phyloP scores from a whole-genome alignment of 352 stramenopile genomes.

The Globisporangium carolinianum region DNA sequence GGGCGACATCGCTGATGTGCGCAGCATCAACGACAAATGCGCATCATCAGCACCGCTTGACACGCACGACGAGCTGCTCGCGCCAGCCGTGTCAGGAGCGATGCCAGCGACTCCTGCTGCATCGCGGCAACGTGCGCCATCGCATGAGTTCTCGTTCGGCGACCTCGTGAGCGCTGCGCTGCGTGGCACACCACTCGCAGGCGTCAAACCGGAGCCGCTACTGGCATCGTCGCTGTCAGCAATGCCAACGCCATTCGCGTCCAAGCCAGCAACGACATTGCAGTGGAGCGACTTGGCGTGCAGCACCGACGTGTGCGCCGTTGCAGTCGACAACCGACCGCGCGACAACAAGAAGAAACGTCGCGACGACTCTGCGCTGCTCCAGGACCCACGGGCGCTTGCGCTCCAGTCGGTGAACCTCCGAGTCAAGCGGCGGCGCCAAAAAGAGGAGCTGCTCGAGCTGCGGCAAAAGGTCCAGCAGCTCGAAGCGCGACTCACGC shows the following conservation, averaged over 20 bases:
- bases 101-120: too few species aligned
- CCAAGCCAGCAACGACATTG: too few species aligned
- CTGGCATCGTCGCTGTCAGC: not conserved
- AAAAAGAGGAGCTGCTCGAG: slow-evolving; percentile 11
- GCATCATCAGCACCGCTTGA: not conserved
- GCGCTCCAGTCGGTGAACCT: slow-evolving; percentile 9
- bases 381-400: slow-evolving; percentile 5
- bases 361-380: not conserved
- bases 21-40: not conserved
- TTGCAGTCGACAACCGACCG: slow-evolving; percentile 4
- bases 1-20: not conserved
- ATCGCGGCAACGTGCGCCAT: not conserved
- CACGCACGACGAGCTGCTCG: not conserved
- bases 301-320: not conserved
- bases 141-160: not conserved
- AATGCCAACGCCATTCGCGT: too few species aligned
- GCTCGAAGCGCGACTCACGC: slow-evolving; percentile 7
- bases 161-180: not conserved
- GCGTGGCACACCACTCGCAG: not conserved
- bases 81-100: not conserved
- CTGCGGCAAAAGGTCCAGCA: slow-evolving; percentile 13
- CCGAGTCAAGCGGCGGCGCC: slow-evolving; percentile 8
- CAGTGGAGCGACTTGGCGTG: too few species aligned
- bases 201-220: not conserved
- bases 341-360: slow-evolving; percentile 9